Conservation (phyloP, 257 asterid genomes). For the Solanum chilense region DNA sequence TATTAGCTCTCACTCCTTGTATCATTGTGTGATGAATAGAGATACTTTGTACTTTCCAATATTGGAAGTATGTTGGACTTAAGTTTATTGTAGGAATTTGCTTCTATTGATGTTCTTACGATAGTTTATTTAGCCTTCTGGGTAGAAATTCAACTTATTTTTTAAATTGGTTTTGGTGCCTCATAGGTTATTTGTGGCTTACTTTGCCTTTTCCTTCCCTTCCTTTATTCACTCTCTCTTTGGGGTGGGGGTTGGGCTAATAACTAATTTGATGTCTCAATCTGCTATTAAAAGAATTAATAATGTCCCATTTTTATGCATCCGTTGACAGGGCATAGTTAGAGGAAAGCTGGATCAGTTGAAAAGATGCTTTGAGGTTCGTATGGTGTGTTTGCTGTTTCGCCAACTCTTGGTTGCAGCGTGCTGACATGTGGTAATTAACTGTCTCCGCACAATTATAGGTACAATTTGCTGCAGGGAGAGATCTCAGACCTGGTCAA, state of each 20-base stretch:
- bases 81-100: not conserved
- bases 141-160: not conserved
- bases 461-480: constrained; percentile 99
- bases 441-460: constrained; percentile 18
- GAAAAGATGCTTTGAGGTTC: constrained; percentile 96
- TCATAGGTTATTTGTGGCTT: not conserved
- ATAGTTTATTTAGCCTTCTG: not conserved
- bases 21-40: not conserved
- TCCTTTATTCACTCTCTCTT: not conserved
- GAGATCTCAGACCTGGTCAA: constrained; percentile 96
- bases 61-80: not conserved
- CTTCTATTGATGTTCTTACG: not conserved
- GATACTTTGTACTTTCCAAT: not conserved
- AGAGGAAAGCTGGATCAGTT: constrained; percentile 97
- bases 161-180: not conserved
- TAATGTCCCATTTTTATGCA: not conserved
- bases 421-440: not conserved
- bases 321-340: constrained; percentile 69
- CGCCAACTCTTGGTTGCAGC: not conserved
- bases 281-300: not conserved
- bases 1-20: not conserved
- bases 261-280: not conserved
- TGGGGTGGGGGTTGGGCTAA: not conserved
- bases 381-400: constrained; percentile 7
- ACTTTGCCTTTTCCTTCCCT: not conserved